Percentiles rank a stretch among this genome's conserved stretches.
Conservation (phyloP, 2,329 filamentous ascomycete species). For the Blastomyces parvus region DNA sequence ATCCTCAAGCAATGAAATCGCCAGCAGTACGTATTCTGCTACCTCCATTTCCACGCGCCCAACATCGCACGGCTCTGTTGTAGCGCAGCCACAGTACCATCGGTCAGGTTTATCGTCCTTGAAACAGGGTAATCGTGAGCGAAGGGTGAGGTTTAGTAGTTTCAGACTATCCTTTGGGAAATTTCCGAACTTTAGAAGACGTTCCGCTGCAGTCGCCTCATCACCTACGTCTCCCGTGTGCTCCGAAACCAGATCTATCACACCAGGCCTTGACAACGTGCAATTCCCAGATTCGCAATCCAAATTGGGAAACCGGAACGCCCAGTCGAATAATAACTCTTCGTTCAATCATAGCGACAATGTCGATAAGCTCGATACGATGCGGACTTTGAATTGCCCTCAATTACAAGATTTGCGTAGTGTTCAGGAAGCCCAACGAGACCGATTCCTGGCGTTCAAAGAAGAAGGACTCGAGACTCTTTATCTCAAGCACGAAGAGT, state of each 20-base stretch:
- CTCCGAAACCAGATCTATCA: not conserved
- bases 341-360: not conserved
- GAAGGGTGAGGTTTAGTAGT: not conserved
- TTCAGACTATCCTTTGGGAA: not conserved
- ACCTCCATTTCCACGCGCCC: conserved; percentile 33
- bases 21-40: conserved; percentile 31
- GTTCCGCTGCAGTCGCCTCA: not conserved
- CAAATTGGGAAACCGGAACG: not conserved
- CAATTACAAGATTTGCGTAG: conserved; percentile 3
- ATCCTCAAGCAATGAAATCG: conserved; percentile 12
- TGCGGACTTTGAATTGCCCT: conserved; percentile 13
- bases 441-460: conserved; percentile 29
- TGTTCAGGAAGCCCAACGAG: conserved; percentile 12
- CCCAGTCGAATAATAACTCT: not conserved
- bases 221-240: not conserved
- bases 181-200: not conserved
- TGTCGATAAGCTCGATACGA: not conserved
- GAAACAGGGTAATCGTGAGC: not conserved
- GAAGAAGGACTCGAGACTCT: conserved; percentile 24
- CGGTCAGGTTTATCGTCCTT: not conserved
- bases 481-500: conserved; percentile 23
- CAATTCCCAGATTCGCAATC: not conserved
- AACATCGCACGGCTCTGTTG: conserved; percentile 31
- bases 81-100: conserved; percentile 11
- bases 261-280: not conserved